A percentile compares a stretch with the other conserved stretches of the same genome.
Conservation (phyloP, 805 yeast genomes). For the Candida krabiensis region DNA sequence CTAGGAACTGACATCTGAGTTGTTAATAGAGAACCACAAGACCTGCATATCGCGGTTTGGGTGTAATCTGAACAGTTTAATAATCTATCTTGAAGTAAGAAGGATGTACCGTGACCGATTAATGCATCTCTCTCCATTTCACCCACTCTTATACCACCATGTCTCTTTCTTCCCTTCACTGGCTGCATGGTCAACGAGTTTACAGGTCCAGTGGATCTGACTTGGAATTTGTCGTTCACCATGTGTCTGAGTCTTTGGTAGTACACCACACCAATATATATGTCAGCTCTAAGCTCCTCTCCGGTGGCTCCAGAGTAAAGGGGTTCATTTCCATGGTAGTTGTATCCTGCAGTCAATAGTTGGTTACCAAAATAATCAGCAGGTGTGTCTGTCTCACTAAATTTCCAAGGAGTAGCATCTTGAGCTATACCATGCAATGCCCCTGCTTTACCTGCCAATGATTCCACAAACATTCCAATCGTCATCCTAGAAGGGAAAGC, state of each 20-base stretch:
- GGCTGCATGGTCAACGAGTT: constrained; percentile 98
- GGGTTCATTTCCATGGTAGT: constrained; percentile 98
- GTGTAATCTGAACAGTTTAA: constrained; percentile 95
- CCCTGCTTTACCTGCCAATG: constrained; percentile 98
- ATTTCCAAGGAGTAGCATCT: constrained; percentile 96
- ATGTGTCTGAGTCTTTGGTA: constrained; percentile 98
- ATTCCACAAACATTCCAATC: constrained; percentile 98
- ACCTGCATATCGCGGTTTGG: constrained; percentile 84
- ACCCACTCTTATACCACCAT: constrained; percentile 99
- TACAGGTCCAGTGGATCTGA: constrained; percentile 98
- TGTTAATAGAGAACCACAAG: constrained; percentile 88
- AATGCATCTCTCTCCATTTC: constrained; percentile 99
- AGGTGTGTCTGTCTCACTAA: constrained; percentile 89
- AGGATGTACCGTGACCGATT: constrained; percentile 98
- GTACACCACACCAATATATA: constrained; percentile 94
- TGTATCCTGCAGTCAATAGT: constrained; percentile 82
- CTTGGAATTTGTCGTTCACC: constrained; percentile 99
- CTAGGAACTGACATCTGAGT: constrained; percentile 91
- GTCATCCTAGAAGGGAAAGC: constrained; percentile 99
- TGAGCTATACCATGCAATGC: constrained; percentile 97
- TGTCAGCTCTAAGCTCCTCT: constrained; percentile 93
- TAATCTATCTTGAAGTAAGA: constrained; percentile 88
- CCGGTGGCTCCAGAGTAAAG: constrained; percentile 99
- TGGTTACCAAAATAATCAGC: constrained; percentile 98
- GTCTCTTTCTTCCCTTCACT: constrained; percentile 97